phyloP scores from a whole-genome alignment of 2,329 filamentous ascomycete species.

The Didymella segeticola region DNA sequence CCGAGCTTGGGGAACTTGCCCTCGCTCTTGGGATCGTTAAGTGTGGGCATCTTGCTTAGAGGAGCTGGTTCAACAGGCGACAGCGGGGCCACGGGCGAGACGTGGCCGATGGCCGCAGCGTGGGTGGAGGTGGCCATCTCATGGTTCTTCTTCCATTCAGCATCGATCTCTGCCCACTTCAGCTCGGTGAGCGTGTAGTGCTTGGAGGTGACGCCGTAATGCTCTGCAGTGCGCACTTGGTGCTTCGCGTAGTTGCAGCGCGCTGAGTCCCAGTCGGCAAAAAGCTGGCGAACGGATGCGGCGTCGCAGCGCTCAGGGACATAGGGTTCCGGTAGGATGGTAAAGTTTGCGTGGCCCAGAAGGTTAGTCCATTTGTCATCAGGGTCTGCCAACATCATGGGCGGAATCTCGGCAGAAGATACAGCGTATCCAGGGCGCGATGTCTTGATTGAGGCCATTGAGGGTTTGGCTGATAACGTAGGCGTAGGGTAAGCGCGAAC shows the following conservation, averaged over 20 bases:
- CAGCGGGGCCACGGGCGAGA: conserved; percentile 36
- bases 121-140: conserved; percentile 63
- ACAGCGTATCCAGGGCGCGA: conserved; percentile 53
- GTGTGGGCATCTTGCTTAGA: conserved; percentile 70
- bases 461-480: conserved; percentile 78
- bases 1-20: conserved; percentile 89
- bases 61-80: conserved; percentile 59
- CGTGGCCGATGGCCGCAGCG: conserved; percentile 44
- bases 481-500: conserved; percentile 65
- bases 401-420: conserved; percentile 64
- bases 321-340: conserved; percentile 83
- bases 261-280: conserved; percentile 82
- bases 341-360: conserved; percentile 93
- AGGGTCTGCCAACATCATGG: conserved; percentile 71
- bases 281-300: conserved; percentile 68
- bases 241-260: conserved; percentile 89
- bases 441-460: conserved; percentile 73
- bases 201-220: conserved; percentile 88
- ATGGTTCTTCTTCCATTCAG: conserved; percentile 74
- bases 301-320: conserved; percentile 68
- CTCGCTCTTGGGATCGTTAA: conserved; percentile 69
- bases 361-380: conserved; percentile 83
- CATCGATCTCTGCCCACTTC: conserved; percentile 86
- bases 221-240: conserved; percentile 83
- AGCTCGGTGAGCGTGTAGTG: conserved; percentile 84